These are phyloP conservation scores for Lepidium campestre DNA, from an alignment of 441 rosid genomes.

Conservation along the genomic window DNA sequence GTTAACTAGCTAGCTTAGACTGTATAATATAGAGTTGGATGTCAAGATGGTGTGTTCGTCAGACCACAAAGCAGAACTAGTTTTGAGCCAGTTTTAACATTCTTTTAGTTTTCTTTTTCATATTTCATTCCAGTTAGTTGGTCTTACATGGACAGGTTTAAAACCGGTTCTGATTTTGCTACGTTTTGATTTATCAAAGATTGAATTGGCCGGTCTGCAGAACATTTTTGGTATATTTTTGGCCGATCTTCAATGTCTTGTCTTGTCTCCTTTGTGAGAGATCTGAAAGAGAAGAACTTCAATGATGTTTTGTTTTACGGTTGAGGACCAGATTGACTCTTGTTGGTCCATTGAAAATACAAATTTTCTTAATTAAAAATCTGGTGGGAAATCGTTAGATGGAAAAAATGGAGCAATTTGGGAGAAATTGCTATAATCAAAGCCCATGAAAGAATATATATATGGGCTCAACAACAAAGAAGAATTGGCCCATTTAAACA, in stretches of 20 bases:
- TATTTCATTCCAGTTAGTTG: neutral
- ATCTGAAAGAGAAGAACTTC: neutral
- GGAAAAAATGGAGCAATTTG: too few relatives aligned
- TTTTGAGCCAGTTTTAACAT: neutral
- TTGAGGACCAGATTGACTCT: too few relatives aligned
- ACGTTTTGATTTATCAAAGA: neutral
- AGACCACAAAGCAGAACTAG: too few relatives aligned
- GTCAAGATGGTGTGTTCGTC: neutral
- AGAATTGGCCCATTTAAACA: neutral
- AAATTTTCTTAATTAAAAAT: too few relatives aligned
- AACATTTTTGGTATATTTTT: neutral
- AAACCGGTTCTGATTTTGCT: neutral
- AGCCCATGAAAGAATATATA: too few relatives aligned
- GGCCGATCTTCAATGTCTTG: neutral
- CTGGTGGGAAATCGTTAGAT: too few relatives aligned
- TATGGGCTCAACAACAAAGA: neutral
- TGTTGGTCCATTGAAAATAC: too few relatives aligned
- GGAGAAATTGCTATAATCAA: too few relatives aligned
- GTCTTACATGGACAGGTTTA: neutral
- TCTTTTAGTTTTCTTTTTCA: neutral
- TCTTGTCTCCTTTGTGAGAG: neutral
- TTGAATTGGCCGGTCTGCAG: neutral
- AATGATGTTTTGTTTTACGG: too few relatives aligned
- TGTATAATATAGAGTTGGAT: neutral
- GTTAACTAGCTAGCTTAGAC: neutral